Percentiles rank a stretch among this genome's conserved stretches.
Evolutionary conservation across 202 grass and related monocot species (phyloP).

Genomic region (Saccharum hybrid): DNA sequence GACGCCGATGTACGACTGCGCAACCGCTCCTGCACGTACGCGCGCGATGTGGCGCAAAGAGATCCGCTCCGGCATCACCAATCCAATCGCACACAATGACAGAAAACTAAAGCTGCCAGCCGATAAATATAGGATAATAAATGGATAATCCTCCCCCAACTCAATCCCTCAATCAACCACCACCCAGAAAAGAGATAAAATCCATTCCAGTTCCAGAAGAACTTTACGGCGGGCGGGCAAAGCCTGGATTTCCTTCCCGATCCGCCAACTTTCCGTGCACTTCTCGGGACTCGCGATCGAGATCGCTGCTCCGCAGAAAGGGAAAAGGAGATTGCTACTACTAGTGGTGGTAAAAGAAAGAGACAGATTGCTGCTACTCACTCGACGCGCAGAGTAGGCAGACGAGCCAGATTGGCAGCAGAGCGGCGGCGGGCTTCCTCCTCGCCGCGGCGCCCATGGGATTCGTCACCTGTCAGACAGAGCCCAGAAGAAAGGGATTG

Average conservation of each 20-base stretch:
- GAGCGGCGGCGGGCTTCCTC: slow-evolving; percentile 30
- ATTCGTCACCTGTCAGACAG: slow-evolving; percentile 37
- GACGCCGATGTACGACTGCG: slow-evolving; percentile 79
- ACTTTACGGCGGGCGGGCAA: slow-evolving; percentile 29
- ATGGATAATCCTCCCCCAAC: too few relatives aligned
- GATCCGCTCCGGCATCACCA: background rate
- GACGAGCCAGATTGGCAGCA: slow-evolving; percentile 32
- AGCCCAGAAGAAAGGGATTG: background rate
- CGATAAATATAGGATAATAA: background rate
- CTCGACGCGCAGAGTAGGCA: slow-evolving; percentile 48
- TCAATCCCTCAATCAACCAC: too few relatives aligned
- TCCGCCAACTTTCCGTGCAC: slow-evolving; percentile 30
- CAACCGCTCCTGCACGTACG: slow-evolving; percentile 50
- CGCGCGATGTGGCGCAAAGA: background rate
- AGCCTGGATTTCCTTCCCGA: slow-evolving; percentile 31
- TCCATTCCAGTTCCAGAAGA: background rate
- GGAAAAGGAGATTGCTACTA: background rate
- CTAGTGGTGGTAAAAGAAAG: background rate
- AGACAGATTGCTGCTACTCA: slow-evolving; percentile 38
- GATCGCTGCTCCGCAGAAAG: background rate
- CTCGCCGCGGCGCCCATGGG: slow-evolving; percentile 31
- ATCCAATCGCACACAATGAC: background rate
- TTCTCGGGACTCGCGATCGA: slow-evolving; percentile 18
- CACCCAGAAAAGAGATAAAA: slow-evolving; percentile 8
- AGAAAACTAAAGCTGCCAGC: too few relatives aligned